Conservation (phyloP, 2,329 filamentous ascomycete species). For the Fusarium torulosum region DNA sequence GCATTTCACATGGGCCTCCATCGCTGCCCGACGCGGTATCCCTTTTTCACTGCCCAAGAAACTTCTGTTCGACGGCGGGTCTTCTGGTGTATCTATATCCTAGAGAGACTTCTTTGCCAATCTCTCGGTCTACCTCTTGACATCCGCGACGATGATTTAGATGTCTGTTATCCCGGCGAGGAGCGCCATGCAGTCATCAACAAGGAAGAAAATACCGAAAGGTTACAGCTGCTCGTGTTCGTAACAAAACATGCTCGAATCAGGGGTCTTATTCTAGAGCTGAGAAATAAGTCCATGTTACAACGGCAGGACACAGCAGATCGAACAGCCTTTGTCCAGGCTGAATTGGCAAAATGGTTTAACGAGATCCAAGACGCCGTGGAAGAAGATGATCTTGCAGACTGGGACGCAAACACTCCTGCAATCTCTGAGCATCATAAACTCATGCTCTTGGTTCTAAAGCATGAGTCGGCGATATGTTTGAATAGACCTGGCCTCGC, state of each 20-base stretch:
- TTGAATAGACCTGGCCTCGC: slow-evolving; percentile 65
- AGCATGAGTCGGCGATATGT: slow-evolving; percentile 64
- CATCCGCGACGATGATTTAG: slow-evolving; percentile 68
- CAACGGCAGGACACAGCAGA: slow-evolving; percentile 59
- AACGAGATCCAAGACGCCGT: slow-evolving; percentile 65
- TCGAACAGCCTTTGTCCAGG: slow-evolving; percentile 60
- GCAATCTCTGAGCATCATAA: slow-evolving; percentile 53
- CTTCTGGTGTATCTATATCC: slow-evolving; percentile 69
- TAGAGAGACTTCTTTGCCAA: slow-evolving; percentile 68
- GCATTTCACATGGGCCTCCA: slow-evolving; percentile 70
- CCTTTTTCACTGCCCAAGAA: slow-evolving; percentile 62
- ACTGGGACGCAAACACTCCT: slow-evolving; percentile 5
- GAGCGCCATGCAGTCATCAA: slow-evolving; percentile 56
- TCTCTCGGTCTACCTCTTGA: slow-evolving; percentile 67
- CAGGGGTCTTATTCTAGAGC: slow-evolving; percentile 63
- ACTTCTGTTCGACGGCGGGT: slow-evolving; percentile 63
- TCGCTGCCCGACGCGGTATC: slow-evolving; percentile 66
- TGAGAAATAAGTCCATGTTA: slow-evolving; percentile 65
- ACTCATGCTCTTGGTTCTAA: slow-evolving; percentile 58
- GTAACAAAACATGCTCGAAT: slow-evolving; percentile 63
- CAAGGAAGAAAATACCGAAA: slow-evolving; percentile 37
- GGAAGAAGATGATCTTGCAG: slow-evolving; percentile 52
- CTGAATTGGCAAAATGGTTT: slow-evolving; percentile 64
- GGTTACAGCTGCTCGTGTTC: slow-evolving; percentile 55
- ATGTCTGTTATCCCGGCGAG: slow-evolving; percentile 66